Base-by-base conservation (phyloP, 805 yeast genomes). In the Candida maesae region DNA sequence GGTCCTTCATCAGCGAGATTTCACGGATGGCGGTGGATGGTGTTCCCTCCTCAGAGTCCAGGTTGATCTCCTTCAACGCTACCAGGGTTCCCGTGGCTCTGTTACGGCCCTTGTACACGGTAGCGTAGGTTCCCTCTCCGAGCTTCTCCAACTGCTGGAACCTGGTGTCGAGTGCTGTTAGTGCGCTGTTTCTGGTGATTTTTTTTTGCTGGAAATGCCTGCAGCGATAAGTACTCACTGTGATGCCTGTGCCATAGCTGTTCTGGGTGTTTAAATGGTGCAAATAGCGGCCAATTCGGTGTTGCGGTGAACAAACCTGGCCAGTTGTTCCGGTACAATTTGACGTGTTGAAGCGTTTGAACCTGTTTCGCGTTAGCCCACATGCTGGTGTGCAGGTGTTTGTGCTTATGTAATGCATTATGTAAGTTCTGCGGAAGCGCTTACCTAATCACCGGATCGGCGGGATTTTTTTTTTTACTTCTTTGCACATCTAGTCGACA, bases 1-100 rank as follows among this genome's bases (percentile, higher is more conserved):
- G 72, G 64, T 91, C 99, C 65, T 91, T 91, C 88, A 91, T 84
- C 44, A 91, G 70, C 5, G 98, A 91, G 47, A 91, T 91, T 64
- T 91, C 99, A 50, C 99, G 76, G 55, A 91, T 91, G 3, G 99
- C 99, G 1, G 99, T 93, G 5, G 96, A 88, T 7, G 99, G 99
- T 1, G 98, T 95, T 28, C 99, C 99, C 66, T 93, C 74, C 59
- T 93, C 99, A 38, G 95, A 83, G 59, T 93, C 99, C 46, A 91
- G 71, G 55, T 84, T 85, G 66, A 93, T 93, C 62, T 93, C 98
- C 61, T 93, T 93, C 55, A 93, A 70, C 0, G 99, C 99, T 15
- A 93, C 99, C 15, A 90, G 72, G 41, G 86, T 89, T 37, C 89
- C 96, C 21, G 90, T 83, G 55, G 81, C 78, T 47, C 86, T 78